Evolutionary conservation across 768 basidiomycete species (phyloP).

Genomic region (Russula sp.): DNA sequence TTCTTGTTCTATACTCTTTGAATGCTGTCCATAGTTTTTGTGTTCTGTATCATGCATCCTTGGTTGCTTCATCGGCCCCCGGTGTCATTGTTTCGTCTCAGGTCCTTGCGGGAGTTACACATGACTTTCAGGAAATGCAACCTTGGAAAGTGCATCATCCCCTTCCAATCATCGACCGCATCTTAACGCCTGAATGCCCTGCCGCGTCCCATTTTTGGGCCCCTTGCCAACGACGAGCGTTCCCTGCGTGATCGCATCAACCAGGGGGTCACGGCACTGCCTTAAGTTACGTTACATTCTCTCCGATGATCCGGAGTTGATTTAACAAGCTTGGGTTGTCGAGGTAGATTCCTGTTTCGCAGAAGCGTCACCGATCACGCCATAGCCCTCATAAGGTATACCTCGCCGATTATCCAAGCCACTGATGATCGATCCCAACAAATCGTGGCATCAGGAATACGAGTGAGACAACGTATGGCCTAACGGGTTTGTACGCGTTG

Average conservation of each 20-base stretch:
- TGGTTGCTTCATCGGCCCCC: slow-evolving; percentile 2
- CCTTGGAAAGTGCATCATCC: background rate
- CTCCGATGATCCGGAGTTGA: background rate
- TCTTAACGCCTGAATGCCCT: background rate
- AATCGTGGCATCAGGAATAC: background rate
- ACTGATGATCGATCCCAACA: background rate
- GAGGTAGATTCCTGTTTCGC: background rate
- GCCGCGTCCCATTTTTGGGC: background rate
- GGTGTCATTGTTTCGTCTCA: background rate
- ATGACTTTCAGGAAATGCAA: background rate
- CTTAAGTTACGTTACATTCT: background rate
- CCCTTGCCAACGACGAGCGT: slow-evolving; percentile 8
- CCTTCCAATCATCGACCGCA: background rate
- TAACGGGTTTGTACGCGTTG: background rate
- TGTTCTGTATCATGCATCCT: slow-evolving; percentile 6
- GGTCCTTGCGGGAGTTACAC: background rate
- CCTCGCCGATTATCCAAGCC: background rate
- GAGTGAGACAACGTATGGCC: background rate
- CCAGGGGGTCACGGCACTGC: background rate
- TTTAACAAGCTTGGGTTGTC: background rate
- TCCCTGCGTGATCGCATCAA: background rate
- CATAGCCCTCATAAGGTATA: background rate
- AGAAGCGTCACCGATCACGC: background rate
- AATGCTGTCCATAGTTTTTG: slow-evolving; percentile 2
- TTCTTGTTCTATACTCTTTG: slow-evolving; percentile 10